Percentiles rank a stretch among this genome's conserved stretches.
phyloP scores from a whole-genome alignment of 495 filamentous ascomycete genomes.

The Lichina pygmaea region DNA sequence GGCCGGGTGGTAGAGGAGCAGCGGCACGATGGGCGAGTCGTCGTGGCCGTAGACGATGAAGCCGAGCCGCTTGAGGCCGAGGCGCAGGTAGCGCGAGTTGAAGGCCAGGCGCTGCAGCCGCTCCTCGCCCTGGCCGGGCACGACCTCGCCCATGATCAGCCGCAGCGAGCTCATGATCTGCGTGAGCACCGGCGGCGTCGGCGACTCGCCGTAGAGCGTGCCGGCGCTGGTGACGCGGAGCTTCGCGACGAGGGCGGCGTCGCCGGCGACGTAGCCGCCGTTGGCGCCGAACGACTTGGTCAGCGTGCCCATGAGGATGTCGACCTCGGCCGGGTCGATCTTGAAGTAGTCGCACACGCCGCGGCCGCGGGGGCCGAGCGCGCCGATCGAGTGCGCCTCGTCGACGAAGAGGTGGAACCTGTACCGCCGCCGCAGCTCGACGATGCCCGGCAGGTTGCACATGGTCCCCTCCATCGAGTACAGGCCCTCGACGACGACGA shows the following conservation, averaged over 20 bases:
- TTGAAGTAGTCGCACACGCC: conserved; percentile 96
- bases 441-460: conserved; percentile 73
- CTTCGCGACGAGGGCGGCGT: conserved; percentile 78
- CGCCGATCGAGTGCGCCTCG: conserved; percentile 90
- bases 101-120: conserved; percentile 87
- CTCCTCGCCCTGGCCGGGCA: conserved; percentile 83
- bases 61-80: conserved; percentile 87
- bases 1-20: conserved; percentile 83
- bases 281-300: conserved; percentile 98
- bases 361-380: conserved; percentile 61
- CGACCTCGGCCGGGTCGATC: conserved; percentile 64
- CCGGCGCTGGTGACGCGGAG: conserved; percentile 66
- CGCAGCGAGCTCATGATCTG: conserved; percentile 68
- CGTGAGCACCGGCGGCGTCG: conserved; percentile 58
- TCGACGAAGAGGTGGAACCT: conserved; percentile 91
- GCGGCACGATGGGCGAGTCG: conserved; percentile 86
- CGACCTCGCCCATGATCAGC: conserved; percentile 67
- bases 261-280: conserved; percentile 80
- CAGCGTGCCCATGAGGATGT: conserved; percentile 93
- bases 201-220: conserved; percentile 67
- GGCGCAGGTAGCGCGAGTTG: conserved; percentile 91
- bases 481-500: conserved; percentile 85
- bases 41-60: conserved; percentile 94
- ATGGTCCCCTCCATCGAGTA: conserved; percentile 99
- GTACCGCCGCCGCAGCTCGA: conserved; percentile 75